These are phyloP conservation scores for Yamadazyma pseudoaaseri DNA, from an alignment of 1,139 yeast genomes.

Conservation along the genomic window DNA sequence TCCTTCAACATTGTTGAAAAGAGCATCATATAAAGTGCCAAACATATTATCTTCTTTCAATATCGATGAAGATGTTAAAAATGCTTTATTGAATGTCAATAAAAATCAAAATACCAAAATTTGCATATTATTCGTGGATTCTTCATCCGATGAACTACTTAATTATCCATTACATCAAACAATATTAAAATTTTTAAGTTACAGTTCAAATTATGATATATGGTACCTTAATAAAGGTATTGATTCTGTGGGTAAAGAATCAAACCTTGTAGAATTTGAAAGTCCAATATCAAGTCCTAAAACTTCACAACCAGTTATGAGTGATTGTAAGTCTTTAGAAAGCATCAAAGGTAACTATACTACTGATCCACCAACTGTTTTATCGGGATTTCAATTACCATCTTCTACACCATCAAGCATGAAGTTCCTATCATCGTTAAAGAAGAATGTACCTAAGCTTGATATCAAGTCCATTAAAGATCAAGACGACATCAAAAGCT, in stretches of 20 bases:
- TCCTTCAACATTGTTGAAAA: conserved; percentile 41
- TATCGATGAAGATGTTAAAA: conserved; percentile 19
- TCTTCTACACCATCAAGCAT: conserved; percentile 31
- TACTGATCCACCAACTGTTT: conserved; percentile 11
- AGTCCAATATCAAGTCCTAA: conserved; percentile 9
- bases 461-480: conserved; percentile 13
- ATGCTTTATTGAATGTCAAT: conserved; percentile 17
- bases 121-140: conserved; percentile 54
- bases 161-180: conserved; percentile 42
- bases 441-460: conserved; percentile 23
- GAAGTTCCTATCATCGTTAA: conserved; percentile 32
- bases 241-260: conserved; percentile 8
- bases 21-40: conserved; percentile 31
- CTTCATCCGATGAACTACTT: conserved; percentile 26
- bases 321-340: background rate
- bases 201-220: conserved; percentile 25
- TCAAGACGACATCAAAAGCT: conserved; percentile 26
- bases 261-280: conserved; percentile 11
- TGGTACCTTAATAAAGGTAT: conserved; percentile 42
- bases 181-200: conserved; percentile 34
- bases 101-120: background rate
- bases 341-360: background rate
- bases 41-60: conserved; percentile 30
- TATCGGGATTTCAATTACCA: conserved; percentile 38
- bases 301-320: background rate